phyloP scores from a whole-genome alignment of 495 filamentous ascomycete genomes.

The Apiosordaria backusii region DNA sequence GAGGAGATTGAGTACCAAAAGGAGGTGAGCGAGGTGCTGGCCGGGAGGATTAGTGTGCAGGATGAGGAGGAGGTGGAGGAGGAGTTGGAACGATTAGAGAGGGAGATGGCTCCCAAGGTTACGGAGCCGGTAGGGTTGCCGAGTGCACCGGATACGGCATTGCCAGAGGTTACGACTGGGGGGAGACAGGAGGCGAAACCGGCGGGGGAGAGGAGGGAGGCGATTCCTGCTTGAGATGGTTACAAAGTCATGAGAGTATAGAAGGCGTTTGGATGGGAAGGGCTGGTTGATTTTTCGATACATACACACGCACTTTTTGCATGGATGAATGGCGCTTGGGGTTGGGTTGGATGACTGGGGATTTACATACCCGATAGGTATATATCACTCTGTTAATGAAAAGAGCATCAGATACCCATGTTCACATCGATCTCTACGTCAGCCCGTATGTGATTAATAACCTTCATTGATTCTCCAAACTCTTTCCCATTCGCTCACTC shows the following conservation, averaged over 20 bases:
- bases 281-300: background rate
- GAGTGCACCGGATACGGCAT: constrained; percentile 52
- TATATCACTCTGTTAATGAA: background rate
- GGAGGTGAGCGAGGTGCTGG: constrained; percentile 90
- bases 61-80: constrained; percentile 98
- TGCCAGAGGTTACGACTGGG: constrained; percentile 30
- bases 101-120: constrained; percentile 41
- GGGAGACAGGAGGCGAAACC: constrained; percentile 22
- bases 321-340: background rate
- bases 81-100: constrained; percentile 77
- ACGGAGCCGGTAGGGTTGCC: constrained; percentile 45
- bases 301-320: background rate
- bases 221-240: background rate
- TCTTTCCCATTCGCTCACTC: background rate
- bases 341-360: background rate
- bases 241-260: background rate
- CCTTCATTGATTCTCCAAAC: background rate
- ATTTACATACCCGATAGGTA: background rate
- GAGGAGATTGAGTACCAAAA: constrained; percentile 77
- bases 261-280: background rate
- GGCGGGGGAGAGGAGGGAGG: constrained; percentile 4
- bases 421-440: background rate
- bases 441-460: background rate
- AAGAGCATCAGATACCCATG: background rate
- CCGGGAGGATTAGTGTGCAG: constrained; percentile 76